Conservation (phyloP, 2,329 filamentous ascomycete genomes). For the Apiospora sp. region DNA sequence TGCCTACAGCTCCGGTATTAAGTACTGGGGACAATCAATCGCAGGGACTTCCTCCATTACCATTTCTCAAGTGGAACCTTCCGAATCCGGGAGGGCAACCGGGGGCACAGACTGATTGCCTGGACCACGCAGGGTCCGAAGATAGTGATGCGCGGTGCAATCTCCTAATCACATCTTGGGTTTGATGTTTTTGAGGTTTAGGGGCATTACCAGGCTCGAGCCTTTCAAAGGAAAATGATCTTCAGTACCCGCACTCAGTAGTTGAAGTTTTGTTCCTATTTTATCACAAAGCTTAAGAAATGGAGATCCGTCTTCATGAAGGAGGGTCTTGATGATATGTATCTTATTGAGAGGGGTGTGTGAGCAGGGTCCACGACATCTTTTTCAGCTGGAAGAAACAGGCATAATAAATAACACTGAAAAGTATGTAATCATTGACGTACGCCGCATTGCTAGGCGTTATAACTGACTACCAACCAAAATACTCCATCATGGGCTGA, state of each 20-base stretch:
- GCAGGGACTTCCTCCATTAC: not conserved
- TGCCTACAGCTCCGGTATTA: not conserved
- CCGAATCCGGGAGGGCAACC: too few relatives aligned
- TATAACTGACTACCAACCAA: not conserved
- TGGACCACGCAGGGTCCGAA: not conserved
- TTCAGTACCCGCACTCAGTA: too few relatives aligned
- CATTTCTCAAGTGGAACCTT: not conserved
- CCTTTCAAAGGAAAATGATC: too few relatives aligned
- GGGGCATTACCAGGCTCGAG: not conserved
- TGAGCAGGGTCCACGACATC: not conserved
- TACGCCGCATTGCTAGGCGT: not conserved
- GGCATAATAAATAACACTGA: not conserved
- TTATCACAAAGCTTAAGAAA: too few relatives aligned
- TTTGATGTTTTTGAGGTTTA: not conserved
- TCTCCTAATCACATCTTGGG: not conserved
- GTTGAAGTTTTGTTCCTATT: too few relatives aligned
- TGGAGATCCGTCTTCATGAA: too few relatives aligned
- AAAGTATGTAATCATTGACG: not conserved
- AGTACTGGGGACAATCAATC: not conserved
- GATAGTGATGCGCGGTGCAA: not conserved
- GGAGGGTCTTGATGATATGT: too few relatives aligned
- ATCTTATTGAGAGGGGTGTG: too few relatives aligned
- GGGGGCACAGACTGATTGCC: not conserved
- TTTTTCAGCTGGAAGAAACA: not conserved
- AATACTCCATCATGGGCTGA: slow-evolving; percentile 18